Conservation (phyloP, 345 rosid genomes). For the Lepidium didymum region DNA sequence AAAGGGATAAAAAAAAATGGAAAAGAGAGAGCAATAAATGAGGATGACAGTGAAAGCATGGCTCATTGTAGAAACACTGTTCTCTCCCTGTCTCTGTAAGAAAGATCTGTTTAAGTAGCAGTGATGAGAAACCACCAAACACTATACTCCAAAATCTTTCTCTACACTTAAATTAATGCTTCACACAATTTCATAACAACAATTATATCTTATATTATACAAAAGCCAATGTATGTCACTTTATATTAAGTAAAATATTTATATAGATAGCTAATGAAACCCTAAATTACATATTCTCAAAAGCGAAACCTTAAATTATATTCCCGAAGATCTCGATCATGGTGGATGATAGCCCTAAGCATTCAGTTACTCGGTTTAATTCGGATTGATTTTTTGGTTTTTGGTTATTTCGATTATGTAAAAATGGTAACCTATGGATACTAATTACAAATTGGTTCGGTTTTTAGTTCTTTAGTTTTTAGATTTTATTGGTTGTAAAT, state of each 20-base stretch:
- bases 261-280: neutral
- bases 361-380: too few species aligned
- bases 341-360: too few species aligned
- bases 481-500: too few species aligned
- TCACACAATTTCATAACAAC: neutral
- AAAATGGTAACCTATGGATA: too few species aligned
- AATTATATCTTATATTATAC: neutral
- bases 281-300: neutral
- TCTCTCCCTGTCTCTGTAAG: conserved; percentile 30
- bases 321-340: neutral
- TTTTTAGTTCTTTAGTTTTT: too few species aligned
- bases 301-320: conserved; percentile 3
- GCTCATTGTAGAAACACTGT: conserved; percentile 34
- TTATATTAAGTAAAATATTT: neutral
- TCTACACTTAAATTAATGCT: conserved; percentile 26
- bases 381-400: too few species aligned
- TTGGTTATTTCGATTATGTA: too few species aligned
- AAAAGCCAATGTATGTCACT: neutral
- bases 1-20: conserved; percentile 5
- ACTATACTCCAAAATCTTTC: conserved; percentile 29
- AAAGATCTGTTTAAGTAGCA: conserved; percentile 33
- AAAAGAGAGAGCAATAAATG: conserved; percentile 24
- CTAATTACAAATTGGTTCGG: too few species aligned
- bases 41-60: conserved; percentile 33
- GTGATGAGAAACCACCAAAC: conserved; percentile 36